These are phyloP conservation scores for Trypanosoma theileri DNA, from an alignment of 208 protist species.

Conservation along the genomic window DNA sequence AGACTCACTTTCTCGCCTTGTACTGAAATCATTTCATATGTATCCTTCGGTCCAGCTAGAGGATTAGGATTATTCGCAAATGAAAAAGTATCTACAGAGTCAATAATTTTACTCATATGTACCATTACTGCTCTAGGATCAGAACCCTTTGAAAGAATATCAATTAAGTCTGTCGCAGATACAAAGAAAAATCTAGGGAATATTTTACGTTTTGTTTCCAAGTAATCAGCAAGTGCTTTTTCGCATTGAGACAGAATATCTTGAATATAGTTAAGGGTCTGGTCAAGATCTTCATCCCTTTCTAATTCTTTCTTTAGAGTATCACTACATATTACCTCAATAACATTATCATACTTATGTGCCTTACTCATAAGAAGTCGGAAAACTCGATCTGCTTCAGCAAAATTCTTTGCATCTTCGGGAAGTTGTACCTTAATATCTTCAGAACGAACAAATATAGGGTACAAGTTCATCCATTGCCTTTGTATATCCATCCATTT, in stretches of 20 bases:
- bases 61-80: slow-evolving; percentile 83
- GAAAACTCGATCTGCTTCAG: slow-evolving; percentile 90
- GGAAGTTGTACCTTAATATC: slow-evolving; percentile 98
- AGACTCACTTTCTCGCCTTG: slow-evolving; percentile 96
- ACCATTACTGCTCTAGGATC: slow-evolving; percentile 93
- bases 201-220: slow-evolving; percentile 97
- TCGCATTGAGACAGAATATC: slow-evolving; percentile 95
- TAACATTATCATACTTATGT: slow-evolving; percentile 89
- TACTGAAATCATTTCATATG: slow-evolving; percentile 92
- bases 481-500: slow-evolving; percentile 96
- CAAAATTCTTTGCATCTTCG: slow-evolving; percentile 95
- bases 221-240: slow-evolving; percentile 97
- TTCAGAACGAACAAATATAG: slow-evolving; percentile 97
- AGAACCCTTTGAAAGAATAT: slow-evolving; percentile 97
- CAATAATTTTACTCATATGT: slow-evolving; percentile 97
- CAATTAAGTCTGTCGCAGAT: slow-evolving; percentile 94
- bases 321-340: slow-evolving; percentile 88
- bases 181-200: slow-evolving; percentile 99
- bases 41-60: slow-evolving; percentile 54
- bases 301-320: slow-evolving; percentile 86
- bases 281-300: slow-evolving; percentile 85
- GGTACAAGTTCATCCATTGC: slow-evolving; percentile 97
- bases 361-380: slow-evolving; percentile 91
- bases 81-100: slow-evolving; percentile 91
- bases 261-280: slow-evolving; percentile 91